Percentiles rank a stretch among this genome's conserved stretches.
These are phyloP conservation scores for Mycena venus DNA, from an alignment of 768 basidiomycete species.

Conservation along the genomic window DNA sequence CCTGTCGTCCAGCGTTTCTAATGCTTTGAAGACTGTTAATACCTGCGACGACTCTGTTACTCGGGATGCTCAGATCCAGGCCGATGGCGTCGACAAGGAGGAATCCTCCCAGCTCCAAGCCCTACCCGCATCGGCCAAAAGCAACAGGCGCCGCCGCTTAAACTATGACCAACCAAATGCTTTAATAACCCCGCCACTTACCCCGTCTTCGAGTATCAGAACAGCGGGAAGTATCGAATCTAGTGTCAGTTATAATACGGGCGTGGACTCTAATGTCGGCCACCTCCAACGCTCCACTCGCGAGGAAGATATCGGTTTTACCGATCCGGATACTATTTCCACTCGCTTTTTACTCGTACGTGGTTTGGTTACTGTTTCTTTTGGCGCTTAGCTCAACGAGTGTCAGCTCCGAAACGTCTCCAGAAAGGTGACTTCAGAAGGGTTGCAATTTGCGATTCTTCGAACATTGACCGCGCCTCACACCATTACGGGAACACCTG, in stretches of 20 bases:
- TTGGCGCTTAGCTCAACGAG: background rate
- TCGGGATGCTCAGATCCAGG: background rate
- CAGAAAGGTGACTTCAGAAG: conserved; percentile 41
- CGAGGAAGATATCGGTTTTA: conserved; percentile 38
- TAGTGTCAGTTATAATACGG: conserved; percentile 33
- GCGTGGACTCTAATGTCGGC: conserved; percentile 34
- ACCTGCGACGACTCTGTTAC: background rate
- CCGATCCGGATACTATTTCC: conserved; percentile 42
- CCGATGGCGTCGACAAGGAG: conserved; percentile 3
- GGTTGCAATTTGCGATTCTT: conserved; percentile 32
- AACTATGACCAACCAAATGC: conserved; percentile 51
- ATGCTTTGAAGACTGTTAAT: conserved; percentile 13
- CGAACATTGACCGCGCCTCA: conserved; percentile 11
- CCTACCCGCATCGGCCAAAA: conserved; percentile 32
- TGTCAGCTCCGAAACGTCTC: conserved; percentile 53
- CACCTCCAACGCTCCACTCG: conserved; percentile 22
- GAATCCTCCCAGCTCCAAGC: background rate
- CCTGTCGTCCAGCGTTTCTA: conserved; percentile 35
- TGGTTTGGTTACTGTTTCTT: background rate
- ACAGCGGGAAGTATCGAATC: conserved; percentile 53
- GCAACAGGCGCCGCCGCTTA: conserved; percentile 48
- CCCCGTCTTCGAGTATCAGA: conserved; percentile 71
- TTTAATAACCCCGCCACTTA: conserved; percentile 77
- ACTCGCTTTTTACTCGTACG: conserved; percentile 53
- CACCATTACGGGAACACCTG: background rate